phyloP scores from a whole-genome alignment of 1,284 basidiomycete species.

The Ustilago cynodontis region DNA sequence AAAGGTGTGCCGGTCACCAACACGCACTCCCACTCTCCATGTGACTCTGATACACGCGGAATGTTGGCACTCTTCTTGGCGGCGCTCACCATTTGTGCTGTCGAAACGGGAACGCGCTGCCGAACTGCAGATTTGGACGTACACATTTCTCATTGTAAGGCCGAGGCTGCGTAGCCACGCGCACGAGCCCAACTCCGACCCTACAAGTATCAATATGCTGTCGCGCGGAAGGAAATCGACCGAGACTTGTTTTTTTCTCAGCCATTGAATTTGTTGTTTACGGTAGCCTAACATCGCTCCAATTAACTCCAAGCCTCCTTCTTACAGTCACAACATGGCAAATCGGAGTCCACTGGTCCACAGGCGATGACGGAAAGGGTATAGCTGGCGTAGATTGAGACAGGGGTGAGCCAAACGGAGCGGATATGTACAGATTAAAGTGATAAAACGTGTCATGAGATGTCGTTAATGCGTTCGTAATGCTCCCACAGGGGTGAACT shows the following conservation, averaged over 20 bases:
- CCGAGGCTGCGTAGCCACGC: background rate
- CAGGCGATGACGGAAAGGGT: conserved; percentile 1
- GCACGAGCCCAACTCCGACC: conserved; percentile 14
- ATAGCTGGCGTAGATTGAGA: conserved; percentile 10
- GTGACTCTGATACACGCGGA: too few relatives aligned
- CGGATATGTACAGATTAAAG: conserved; percentile 13
- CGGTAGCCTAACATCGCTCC: background rate
- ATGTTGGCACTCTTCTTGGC: background rate
- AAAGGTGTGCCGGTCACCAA: conserved; percentile 2
- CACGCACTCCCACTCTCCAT: too few relatives aligned
- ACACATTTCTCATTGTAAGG: too few relatives aligned
- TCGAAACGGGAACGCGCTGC: background rate
- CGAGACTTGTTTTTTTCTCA: background rate
- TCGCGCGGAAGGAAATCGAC: conserved; percentile 8
- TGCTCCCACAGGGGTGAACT: background rate
- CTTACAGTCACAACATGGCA: background rate
- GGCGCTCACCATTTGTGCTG: background rate
- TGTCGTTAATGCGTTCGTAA: background rate
- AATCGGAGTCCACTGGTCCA: background rate
- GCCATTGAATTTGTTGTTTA: background rate
- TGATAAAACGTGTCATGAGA: background rate
- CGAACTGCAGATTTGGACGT: background rate
- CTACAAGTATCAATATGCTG: too few relatives aligned
- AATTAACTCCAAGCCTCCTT: background rate
- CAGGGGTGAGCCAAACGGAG: background rate